Conservation (phyloP, 768 basidiomycete genomes). For the Russula griseocarnosa region DNA sequence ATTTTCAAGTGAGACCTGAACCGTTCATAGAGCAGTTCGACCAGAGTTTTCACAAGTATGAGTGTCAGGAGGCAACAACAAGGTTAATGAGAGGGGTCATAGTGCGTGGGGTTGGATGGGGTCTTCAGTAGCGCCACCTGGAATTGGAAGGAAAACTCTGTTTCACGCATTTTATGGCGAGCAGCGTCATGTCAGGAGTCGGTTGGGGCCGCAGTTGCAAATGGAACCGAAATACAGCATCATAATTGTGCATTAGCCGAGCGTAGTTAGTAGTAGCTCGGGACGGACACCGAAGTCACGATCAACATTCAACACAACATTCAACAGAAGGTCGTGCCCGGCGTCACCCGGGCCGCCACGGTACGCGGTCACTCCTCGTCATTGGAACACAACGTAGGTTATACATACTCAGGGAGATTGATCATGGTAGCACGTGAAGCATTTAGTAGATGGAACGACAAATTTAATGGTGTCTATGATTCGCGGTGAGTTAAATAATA, state of each 20-base stretch:
- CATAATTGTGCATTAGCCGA: not conserved
- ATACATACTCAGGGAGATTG: too few relatives aligned
- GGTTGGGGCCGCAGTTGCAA: not conserved
- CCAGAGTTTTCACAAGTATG: slow-evolving; percentile 9
- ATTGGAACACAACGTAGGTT: too few relatives aligned
- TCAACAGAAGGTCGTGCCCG: not conserved
- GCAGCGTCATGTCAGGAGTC: not conserved
- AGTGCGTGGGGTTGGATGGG: not conserved
- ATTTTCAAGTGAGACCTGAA: slow-evolving; percentile 16
- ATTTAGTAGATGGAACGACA: not conserved
- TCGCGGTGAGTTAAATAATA: slow-evolving; percentile 16
- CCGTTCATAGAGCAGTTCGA: slow-evolving; percentile 9
- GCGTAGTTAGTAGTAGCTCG: not conserved
- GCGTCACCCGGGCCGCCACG: not conserved
- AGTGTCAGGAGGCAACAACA: slow-evolving; percentile 14
- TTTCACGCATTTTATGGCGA: not conserved
- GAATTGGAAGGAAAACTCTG: not conserved
- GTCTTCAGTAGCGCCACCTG: not conserved
- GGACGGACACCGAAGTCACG: not conserved
- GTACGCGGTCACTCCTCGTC: too few relatives aligned
- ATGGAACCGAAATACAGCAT: slow-evolving; percentile 9
- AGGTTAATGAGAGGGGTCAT: slow-evolving; percentile 16
- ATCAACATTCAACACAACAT: too few relatives aligned
- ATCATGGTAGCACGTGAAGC: not conserved
- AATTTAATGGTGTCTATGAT: slow-evolving; percentile 18